Percentiles rank a stretch among this genome's conserved stretches.
Conservation (phyloP, 2,329 filamentous ascomycete genomes). For the Alternaria longipes region DNA sequence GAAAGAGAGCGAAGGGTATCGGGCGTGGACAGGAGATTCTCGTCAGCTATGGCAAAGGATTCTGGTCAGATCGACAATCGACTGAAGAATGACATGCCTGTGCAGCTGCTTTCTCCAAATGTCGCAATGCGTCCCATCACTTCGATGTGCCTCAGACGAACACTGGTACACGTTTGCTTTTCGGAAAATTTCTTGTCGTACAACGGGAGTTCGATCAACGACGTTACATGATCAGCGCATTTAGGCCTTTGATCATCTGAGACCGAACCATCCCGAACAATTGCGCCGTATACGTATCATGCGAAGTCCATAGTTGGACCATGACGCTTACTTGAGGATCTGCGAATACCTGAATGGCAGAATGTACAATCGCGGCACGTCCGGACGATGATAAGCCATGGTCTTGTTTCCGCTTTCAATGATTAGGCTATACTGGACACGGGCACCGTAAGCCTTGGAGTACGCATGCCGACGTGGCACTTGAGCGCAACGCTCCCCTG, state of each 20-base stretch:
- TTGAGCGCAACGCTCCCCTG: constrained; percentile 3
- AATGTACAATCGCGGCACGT: background rate
- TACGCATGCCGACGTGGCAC: constrained; percentile 1
- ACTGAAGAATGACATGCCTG: constrained; percentile 14
- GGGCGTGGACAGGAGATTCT: constrained; percentile 61
- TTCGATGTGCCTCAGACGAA: background rate
- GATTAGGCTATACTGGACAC: background rate
- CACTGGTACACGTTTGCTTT: background rate
- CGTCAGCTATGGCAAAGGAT: constrained; percentile 64
- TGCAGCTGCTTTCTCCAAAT: background rate
- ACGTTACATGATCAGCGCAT: background rate
- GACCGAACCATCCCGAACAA: background rate
- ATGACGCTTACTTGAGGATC: background rate
- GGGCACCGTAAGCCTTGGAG: background rate
- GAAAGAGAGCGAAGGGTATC: constrained; percentile 58
- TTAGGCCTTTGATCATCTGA: background rate
- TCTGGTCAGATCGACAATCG: constrained; percentile 54
- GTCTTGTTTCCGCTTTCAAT: background rate
- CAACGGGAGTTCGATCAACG: background rate
- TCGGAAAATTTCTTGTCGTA: background rate
- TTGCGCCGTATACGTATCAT: background rate
- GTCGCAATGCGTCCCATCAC: background rate
- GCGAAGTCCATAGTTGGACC: background rate
- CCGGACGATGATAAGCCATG: background rate
- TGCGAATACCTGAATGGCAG: background rate